These are phyloP conservation scores for Paraphoma chrysanthemicola DNA, from an alignment of 2,329 filamentous ascomycete genomes.

Conservation along the genomic window DNA sequence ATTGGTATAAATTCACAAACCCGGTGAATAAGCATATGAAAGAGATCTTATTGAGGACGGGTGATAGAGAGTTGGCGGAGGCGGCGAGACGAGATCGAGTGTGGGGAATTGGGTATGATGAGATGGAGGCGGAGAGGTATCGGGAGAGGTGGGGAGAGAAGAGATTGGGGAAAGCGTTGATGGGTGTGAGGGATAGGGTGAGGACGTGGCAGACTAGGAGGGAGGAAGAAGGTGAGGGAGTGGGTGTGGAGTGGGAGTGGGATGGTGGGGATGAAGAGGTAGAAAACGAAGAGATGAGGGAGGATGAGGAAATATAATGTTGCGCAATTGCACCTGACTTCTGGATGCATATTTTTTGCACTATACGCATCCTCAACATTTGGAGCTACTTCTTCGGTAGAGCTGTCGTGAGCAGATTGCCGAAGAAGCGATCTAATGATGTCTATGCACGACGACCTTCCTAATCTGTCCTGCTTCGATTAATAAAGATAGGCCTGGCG, in stretches of 20 bases:
- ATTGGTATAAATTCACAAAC: conserved; percentile 60
- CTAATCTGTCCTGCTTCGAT: no score
- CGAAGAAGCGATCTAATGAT: no score
- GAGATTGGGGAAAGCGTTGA: conserved; percentile 67
- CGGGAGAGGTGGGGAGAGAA: conserved; percentile 66
- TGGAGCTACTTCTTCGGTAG: no score
- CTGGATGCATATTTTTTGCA: no score
- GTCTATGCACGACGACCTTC: no score
- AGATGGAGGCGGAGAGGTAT: conserved; percentile 31
- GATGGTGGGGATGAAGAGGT: not conserved
- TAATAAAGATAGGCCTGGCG: no score
- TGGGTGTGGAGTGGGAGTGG: not conserved
- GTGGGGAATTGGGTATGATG: conserved; percentile 21
- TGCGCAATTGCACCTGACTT: no score
- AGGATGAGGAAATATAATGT: not conserved
- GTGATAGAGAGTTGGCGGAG: conserved; percentile 62
- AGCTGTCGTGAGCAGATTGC: no score
- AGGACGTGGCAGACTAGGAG: conserved; percentile 18
- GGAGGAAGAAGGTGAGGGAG: not conserved
- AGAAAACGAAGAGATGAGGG: not conserved
- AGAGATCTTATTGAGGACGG: conserved; percentile 58
- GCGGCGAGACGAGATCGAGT: conserved; percentile 49
- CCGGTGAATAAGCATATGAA: conserved; percentile 48
- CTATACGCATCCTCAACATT: no score
- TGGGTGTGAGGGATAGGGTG: conserved; percentile 62